These are phyloP conservation scores for Fusarium xyrophilum DNA, from an alignment of 2,329 filamentous ascomycete genomes.

Conservation along the genomic window DNA sequence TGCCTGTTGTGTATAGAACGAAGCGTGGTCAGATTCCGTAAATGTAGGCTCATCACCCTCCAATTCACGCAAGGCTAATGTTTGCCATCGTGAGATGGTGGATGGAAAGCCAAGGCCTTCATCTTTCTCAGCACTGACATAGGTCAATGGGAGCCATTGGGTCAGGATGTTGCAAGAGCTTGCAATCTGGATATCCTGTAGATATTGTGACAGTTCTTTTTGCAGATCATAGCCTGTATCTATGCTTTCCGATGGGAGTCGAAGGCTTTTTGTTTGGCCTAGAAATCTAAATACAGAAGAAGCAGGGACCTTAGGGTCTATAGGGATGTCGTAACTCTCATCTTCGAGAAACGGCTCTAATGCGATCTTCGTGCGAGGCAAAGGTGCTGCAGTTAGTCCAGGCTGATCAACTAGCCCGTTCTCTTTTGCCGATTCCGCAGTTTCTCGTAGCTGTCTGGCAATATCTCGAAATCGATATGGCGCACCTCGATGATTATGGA, in stretches of 20 bases:
- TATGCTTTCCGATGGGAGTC: slow-evolving; percentile 34
- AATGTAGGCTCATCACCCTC: slow-evolving; percentile 33
- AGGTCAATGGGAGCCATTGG: slow-evolving; percentile 44
- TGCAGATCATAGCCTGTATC: slow-evolving; percentile 36
- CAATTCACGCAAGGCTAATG: slow-evolving; percentile 39
- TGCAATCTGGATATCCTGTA: slow-evolving; percentile 25
- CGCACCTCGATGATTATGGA: slow-evolving; percentile 33
- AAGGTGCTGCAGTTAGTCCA: slow-evolving; percentile 18
- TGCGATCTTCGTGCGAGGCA: slow-evolving; percentile 25
- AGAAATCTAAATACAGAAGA: background rate
- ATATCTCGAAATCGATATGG: slow-evolving; percentile 42
- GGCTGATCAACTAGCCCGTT: slow-evolving; percentile 36
- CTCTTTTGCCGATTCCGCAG: background rate
- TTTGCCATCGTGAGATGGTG: slow-evolving; percentile 28
- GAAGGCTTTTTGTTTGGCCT: slow-evolving; percentile 8
- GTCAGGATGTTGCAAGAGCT: slow-evolving; percentile 29
- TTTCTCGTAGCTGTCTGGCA: slow-evolving; percentile 29
- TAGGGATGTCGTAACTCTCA: background rate
- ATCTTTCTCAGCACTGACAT: slow-evolving; percentile 35
- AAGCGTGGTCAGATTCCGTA: background rate
- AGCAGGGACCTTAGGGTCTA: background rate
- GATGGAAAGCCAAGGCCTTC: slow-evolving; percentile 42
- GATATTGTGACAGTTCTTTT: slow-evolving; percentile 36
- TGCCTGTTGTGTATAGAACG: background rate
- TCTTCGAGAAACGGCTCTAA: slow-evolving; percentile 3